Evolutionary conservation across 2,329 filamentous ascomycete genomes (phyloP).

Genomic region (Trichoderma gracile): DNA sequence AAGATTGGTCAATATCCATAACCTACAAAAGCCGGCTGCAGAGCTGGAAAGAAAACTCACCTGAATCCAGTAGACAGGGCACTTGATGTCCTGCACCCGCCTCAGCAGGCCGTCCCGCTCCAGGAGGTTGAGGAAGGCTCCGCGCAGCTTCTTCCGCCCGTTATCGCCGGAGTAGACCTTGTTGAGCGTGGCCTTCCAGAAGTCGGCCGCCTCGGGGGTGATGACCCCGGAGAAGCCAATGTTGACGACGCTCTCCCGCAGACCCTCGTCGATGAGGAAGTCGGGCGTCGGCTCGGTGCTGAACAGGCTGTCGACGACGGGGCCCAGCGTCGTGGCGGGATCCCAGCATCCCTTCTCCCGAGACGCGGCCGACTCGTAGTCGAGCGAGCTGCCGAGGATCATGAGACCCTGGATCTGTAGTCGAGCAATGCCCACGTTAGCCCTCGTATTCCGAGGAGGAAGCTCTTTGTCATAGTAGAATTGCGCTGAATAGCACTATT

Average conservation of each 20-base stretch:
- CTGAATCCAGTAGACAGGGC: constrained; percentile 56
- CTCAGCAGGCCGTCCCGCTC: constrained; percentile 51
- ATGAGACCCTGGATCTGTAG: constrained; percentile 50
- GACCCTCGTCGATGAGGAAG: constrained; percentile 50
- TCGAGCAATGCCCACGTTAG: constrained; percentile 10
- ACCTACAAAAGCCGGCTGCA: background rate
- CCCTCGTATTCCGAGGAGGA: background rate
- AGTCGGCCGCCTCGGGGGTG: constrained; percentile 40
- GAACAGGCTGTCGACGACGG: constrained; percentile 48
- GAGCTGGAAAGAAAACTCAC: constrained; percentile 33
- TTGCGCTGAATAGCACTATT: background rate
- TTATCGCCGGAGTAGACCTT: constrained; percentile 51
- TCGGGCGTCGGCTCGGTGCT: constrained; percentile 44
- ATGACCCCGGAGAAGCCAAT: constrained; percentile 50
- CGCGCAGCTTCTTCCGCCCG: constrained; percentile 50
- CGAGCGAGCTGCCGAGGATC: constrained; percentile 54
- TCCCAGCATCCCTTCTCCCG: constrained; percentile 53
- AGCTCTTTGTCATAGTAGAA: background rate
- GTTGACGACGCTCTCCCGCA: constrained; percentile 47
- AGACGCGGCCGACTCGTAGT: constrained; percentile 51
- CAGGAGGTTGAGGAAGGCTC: constrained; percentile 47
- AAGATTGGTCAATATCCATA: background rate
- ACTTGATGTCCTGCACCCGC: constrained; percentile 50
- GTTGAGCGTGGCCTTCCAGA: constrained; percentile 50
- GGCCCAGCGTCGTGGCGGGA: constrained; percentile 43